Evolutionary conservation across 768 basidiomycete genomes (phyloP), one percentile per base, ranked within the genome.

Genomic region (Serendipita sp.): DNA sequence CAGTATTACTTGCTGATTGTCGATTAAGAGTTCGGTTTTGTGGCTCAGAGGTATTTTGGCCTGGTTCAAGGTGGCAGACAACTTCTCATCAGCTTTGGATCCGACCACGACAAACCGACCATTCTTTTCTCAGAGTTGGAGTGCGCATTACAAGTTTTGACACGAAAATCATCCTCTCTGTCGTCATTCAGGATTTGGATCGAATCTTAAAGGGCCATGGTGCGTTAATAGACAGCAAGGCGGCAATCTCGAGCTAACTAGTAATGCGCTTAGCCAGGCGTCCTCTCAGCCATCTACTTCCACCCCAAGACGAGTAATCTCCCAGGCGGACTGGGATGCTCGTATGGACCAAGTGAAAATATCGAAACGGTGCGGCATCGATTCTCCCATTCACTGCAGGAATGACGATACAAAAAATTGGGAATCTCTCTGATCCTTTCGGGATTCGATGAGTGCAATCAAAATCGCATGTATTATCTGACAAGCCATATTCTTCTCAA

Each of bases 341-440:
- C 84, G 87, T 23, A 78, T 96, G 44, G 83, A 86, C 70, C 87
- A 89, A 66, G 91, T 92, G 7, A 82, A 83, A 66, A 83, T 94
- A 47, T 81, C 88, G 35, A 95, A 95, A 80, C 76, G 84, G 94
- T 97, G 82, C 86, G 92, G 86, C 13, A 56, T 60, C 30, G 15
- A 11, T 44, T 11, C 47, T 35, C 63, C 38, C 7, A 41, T 41
- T 13, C 51, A 10, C 7, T 67, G 68, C 73, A 75, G 73, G 70
- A 73, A 76, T 73, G 86, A 88, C 88, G 86, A 88, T 74, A 77
- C 76, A 81, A 74, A 74, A 71, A 76, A 86, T 80, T 97, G 94
- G 95, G 95, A 99, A 98, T 98, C 95, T 98, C 95, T 93, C 95
- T 86, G 92, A 91, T 74, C 75, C 67, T 58, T 70, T 41, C 38